phyloP scores from a whole-genome alignment of 1,139 yeast genomes.

The Lipomyces yarrowii region DNA sequence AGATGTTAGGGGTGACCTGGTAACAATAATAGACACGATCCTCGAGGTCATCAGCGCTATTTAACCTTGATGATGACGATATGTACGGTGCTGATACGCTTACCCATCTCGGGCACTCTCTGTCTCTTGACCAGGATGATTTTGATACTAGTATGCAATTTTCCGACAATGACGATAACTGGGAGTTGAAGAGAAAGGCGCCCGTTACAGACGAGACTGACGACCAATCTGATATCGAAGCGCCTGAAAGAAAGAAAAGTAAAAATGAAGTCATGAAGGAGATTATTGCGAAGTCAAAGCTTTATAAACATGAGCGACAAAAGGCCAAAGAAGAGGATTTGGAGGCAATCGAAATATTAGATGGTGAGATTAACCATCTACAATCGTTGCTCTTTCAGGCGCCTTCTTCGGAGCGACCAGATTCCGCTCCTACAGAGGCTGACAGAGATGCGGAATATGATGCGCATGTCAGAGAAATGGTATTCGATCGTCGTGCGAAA shows the following conservation, averaged over 20 bases:
- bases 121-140: constrained; percentile 48
- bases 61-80: constrained; percentile 76
- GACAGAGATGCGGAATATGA: constrained; percentile 65
- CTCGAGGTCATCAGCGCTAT: constrained; percentile 43
- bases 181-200: constrained; percentile 31
- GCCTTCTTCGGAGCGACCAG: not conserved
- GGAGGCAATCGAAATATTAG: constrained; percentile 73
- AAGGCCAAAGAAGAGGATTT: constrained; percentile 69
- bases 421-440: constrained; percentile 34
- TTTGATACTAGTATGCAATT: constrained; percentile 52
- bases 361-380: constrained; percentile 70
- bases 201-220: constrained; percentile 36
- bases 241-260: constrained; percentile 67
- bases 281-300: constrained; percentile 91
- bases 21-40: constrained; percentile 45
- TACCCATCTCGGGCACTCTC: constrained; percentile 79
- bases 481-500: constrained; percentile 82
- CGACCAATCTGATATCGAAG: constrained; percentile 42
- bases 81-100: constrained; percentile 54
- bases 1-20: constrained; percentile 41
- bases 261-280: constrained; percentile 97
- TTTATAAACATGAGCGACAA: constrained; percentile 87
- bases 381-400: constrained; percentile 38
- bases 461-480: constrained; percentile 72
- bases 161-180: constrained; percentile 49